Conservation (phyloP, 2,329 filamentous ascomycete genomes). For the Fusarium stilboides region DNA sequence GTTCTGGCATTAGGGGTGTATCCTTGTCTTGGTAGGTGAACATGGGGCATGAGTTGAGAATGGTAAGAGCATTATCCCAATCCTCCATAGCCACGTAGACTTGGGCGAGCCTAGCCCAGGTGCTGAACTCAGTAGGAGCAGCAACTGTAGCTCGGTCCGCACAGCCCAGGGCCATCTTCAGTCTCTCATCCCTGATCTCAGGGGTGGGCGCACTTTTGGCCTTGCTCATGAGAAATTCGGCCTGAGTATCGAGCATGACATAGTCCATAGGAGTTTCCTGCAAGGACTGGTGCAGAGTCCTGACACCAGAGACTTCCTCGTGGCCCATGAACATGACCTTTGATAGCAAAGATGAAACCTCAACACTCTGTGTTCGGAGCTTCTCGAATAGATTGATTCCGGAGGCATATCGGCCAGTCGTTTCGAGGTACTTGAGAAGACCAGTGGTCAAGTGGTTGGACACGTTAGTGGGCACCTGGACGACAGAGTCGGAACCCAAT, state of each 20-base stretch:
- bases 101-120: slow-evolving; percentile 93
- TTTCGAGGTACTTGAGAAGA: slow-evolving; percentile 93
- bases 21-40: slow-evolving; percentile 99
- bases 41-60: slow-evolving; percentile 98
- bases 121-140: slow-evolving; percentile 96
- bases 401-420: slow-evolving; percentile 92
- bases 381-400: slow-evolving; percentile 99
- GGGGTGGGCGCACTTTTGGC: slow-evolving; percentile 70
- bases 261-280: slow-evolving; percentile 98
- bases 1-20: slow-evolving; percentile 93
- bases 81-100: slow-evolving; percentile 95
- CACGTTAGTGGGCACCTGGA: slow-evolving; percentile 96
- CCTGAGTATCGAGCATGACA: slow-evolving; percentile 93
- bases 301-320: slow-evolving; percentile 96
- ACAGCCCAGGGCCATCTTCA: slow-evolving; percentile 90
- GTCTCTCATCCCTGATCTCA: slow-evolving; percentile 74
- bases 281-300: slow-evolving; percentile 88
- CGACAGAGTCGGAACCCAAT: slow-evolving; percentile 94
- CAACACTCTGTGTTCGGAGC: slow-evolving; percentile 88
- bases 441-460: slow-evolving; percentile 97
- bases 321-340: slow-evolving; percentile 95
- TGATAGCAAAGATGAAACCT: slow-evolving; percentile 92
- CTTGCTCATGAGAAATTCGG: slow-evolving; percentile 91
- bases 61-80: slow-evolving; percentile 95
- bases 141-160: slow-evolving; percentile 96